Evolutionary conservation across 2,329 filamentous ascomycete species (phyloP).

Genomic region (Elsinoe batatas): DNA sequence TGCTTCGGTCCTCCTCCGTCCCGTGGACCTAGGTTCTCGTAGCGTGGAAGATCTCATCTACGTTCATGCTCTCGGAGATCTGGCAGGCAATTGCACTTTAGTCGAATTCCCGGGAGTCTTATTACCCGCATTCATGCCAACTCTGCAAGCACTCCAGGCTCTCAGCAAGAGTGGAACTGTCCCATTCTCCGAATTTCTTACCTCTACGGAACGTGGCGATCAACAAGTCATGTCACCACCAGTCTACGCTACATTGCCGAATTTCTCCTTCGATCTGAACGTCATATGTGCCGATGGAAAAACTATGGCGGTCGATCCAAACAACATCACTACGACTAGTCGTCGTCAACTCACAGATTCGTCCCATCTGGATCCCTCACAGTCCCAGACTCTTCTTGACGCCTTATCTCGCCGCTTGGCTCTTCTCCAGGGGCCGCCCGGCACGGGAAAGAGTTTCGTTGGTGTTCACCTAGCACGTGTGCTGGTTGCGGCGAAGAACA

Average conservation of each 20-base stretch:
- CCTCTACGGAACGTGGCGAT: slow-evolving; percentile 18
- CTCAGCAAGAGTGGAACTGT: slow-evolving; percentile 31
- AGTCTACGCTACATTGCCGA: slow-evolving; percentile 38
- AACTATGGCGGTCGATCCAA: slow-evolving; percentile 20
- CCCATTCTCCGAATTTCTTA: slow-evolving; percentile 25
- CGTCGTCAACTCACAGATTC: slow-evolving; percentile 22
- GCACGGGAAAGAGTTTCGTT: slow-evolving; percentile 57
- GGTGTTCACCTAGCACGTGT: slow-evolving; percentile 51
- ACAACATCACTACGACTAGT: slow-evolving; percentile 23
- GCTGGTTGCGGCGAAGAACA: slow-evolving; percentile 36
- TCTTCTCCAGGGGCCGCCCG: slow-evolving; percentile 60
- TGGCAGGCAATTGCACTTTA: slow-evolving; percentile 24
- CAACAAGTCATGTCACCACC: slow-evolving; percentile 32
- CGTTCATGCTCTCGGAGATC: background rate
- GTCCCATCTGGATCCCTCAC: slow-evolving; percentile 43
- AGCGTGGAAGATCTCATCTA: background rate
- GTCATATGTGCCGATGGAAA: slow-evolving; percentile 16
- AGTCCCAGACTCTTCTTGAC: slow-evolving; percentile 43
- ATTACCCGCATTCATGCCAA: slow-evolving; percentile 48
- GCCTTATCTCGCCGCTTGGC: slow-evolving; percentile 46
- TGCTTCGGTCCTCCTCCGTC: background rate
- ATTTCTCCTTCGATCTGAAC: slow-evolving; percentile 42
- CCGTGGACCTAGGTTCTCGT: background rate
- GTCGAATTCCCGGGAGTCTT: slow-evolving; percentile 55
- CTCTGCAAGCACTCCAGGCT: slow-evolving; percentile 45